Conservation (phyloP, 2,329 filamentous ascomycete genomes). For the Nigrospora oryzae region DNA sequence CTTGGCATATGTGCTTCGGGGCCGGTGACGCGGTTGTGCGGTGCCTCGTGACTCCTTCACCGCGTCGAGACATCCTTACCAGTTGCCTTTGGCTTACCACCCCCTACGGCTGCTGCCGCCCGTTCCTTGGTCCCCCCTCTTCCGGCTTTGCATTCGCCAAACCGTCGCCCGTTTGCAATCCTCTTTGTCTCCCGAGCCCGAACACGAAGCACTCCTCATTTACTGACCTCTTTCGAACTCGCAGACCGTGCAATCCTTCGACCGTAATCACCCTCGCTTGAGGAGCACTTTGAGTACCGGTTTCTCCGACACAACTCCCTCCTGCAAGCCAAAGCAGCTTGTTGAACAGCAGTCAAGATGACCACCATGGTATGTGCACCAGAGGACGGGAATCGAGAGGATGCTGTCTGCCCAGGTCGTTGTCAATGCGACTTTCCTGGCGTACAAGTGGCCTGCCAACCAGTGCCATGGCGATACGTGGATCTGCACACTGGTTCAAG, state of each 20-base stretch:
- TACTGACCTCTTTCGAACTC: conserved; percentile 2
- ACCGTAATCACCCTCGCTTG: background rate
- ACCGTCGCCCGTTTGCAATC: background rate
- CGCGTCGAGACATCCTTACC: background rate
- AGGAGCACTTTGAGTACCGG: background rate
- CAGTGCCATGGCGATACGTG: background rate
- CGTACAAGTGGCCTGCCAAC: background rate
- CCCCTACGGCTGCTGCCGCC: background rate
- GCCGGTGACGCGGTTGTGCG: background rate
- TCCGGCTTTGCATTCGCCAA: too few species aligned
- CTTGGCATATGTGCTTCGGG: background rate
- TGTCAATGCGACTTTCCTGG: too few species aligned
- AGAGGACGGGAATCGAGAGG: too few species aligned
- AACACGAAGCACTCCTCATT: background rate
- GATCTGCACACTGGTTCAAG: background rate
- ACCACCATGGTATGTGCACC: conserved; percentile 23
- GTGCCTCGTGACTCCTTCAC: background rate
- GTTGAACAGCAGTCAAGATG: conserved; percentile 14
- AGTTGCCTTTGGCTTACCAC: background rate
- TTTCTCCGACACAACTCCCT: background rate
- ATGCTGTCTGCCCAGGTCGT: too few species aligned
- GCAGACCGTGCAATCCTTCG: conserved; percentile 1
- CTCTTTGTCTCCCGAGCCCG: background rate
- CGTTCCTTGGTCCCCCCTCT: background rate
- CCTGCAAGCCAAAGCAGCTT: conserved; percentile 9